phyloP scores from a whole-genome alignment of 2,329 filamentous ascomycete species.

The Myotisia sp. region DNA sequence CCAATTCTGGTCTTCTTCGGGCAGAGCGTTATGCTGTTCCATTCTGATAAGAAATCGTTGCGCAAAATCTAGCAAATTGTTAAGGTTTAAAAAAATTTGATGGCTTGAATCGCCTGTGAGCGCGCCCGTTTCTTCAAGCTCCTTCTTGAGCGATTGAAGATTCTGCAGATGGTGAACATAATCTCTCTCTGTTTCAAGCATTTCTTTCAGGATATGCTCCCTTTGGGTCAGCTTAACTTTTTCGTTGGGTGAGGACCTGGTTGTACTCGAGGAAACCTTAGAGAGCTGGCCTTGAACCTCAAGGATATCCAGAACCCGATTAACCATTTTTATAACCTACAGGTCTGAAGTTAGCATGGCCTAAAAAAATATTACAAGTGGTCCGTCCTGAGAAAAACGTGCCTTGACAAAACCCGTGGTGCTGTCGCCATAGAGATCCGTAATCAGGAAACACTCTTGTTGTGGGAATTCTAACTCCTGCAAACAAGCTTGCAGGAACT shows the following conservation, averaged over 20 bases:
- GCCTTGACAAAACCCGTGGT: conserved; percentile 97
- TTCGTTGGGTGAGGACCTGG: conserved; percentile 36
- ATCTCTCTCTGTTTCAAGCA: conserved; percentile 90
- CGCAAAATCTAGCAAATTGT: conserved; percentile 88
- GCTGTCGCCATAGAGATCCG: conserved; percentile 81
- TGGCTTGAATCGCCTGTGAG: conserved; percentile 83
- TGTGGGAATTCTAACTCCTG: conserved; percentile 65
- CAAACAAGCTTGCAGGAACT: conserved; percentile 81
- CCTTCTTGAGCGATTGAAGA: conserved; percentile 79
- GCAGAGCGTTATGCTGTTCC: conserved; percentile 82
- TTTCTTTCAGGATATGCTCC: conserved; percentile 79
- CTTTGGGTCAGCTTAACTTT: conserved; percentile 52
- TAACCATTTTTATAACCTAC: conserved; percentile 78
- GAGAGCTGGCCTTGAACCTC: conserved; percentile 63
- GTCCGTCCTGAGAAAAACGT: background rate
- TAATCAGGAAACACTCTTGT: conserved; percentile 79
- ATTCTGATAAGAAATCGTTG: conserved; percentile 88
- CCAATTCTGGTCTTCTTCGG: conserved; percentile 70
- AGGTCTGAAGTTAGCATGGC: conserved; percentile 5
- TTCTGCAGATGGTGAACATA: conserved; percentile 97
- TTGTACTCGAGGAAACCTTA: conserved; percentile 40
- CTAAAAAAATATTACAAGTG: too few relatives aligned
- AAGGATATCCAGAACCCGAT: conserved; percentile 76
- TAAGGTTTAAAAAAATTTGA: conserved; percentile 92
- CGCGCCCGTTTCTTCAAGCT: conserved; percentile 72